Percentiles rank a stretch among this genome's conserved stretches.
These are phyloP conservation scores for Pestalotiopsis sp. DNA, from an alignment of 2,329 filamentous ascomycete species.

Conservation along the genomic window DNA sequence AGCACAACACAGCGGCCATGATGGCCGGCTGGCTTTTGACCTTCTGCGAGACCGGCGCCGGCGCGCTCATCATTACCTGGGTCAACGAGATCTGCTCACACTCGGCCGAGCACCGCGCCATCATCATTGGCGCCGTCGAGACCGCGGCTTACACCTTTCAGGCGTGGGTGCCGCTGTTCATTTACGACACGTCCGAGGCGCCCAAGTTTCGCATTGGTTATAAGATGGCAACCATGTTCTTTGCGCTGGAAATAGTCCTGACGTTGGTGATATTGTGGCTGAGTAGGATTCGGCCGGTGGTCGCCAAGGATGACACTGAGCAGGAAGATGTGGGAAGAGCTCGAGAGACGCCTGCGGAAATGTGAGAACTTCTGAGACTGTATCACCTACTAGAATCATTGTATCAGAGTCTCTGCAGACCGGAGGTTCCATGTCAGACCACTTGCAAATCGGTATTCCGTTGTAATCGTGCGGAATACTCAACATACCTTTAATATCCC, in stretches of 20 bases:
- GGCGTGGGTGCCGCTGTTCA: conserved; percentile 44
- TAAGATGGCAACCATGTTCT: conserved; percentile 22
- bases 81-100: conserved; percentile 47
- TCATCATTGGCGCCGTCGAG: conserved; percentile 53
- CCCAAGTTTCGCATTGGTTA: conserved; percentile 44
- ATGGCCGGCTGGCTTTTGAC: conserved; percentile 40
- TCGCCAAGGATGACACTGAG: not conserved
- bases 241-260: conserved; percentile 20
- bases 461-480: too few relatives aligned
- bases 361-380: not conserved
- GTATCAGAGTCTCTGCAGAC: not conserved
- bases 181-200: conserved; percentile 37
- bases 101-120: conserved; percentile 50
- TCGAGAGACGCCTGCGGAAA: not conserved
- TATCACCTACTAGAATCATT: not conserved
- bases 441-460: too few relatives aligned
- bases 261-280: conserved; percentile 19
- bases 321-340: not conserved
- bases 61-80: conserved; percentile 44
- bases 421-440: too few relatives aligned
- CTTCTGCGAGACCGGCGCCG: conserved; percentile 37
- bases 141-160: conserved; percentile 45
- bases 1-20: conserved; percentile 35
- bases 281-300: conserved; percentile 17
- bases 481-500: too few relatives aligned